phyloP scores from a whole-genome alignment of 2,329 filamentous ascomycete species.

The Fusarium sp. region DNA sequence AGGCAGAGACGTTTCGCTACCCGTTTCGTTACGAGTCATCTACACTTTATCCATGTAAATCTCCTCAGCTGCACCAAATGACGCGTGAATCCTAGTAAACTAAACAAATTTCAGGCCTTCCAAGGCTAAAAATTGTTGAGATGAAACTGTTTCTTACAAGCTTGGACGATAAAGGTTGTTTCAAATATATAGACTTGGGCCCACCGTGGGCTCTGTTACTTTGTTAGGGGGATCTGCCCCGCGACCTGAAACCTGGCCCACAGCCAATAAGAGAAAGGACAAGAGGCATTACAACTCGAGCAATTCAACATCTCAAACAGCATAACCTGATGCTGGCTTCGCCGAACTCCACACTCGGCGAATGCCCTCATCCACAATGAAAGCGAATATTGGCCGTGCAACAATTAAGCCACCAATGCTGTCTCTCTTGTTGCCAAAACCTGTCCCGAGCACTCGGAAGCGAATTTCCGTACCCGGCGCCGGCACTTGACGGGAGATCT shows the following conservation, averaged over 20 bases:
- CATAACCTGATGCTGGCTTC: constrained; percentile 10
- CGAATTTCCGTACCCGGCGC: constrained; percentile 9
- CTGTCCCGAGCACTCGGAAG: constrained; percentile 26
- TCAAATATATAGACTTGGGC: constrained; percentile 11
- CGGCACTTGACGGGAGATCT: not conserved
- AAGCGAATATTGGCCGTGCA: constrained; percentile 26
- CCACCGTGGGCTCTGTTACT: constrained; percentile 26
- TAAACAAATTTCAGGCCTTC: not conserved
- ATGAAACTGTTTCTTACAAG: constrained; percentile 19
- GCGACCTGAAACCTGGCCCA: constrained; percentile 33
- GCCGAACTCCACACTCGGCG: constrained; percentile 7
- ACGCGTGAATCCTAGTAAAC: not conserved
- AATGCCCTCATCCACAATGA: constrained; percentile 19
- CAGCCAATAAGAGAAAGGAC: constrained; percentile 29
- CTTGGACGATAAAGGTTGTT: constrained; percentile 6
- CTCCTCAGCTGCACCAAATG: constrained; percentile 5
- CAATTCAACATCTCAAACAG: constrained; percentile 12
- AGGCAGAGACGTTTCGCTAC: constrained; percentile 24
- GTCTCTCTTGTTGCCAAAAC: constrained; percentile 21
- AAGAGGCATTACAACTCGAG: constrained; percentile 1
- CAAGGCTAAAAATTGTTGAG: not conserved
- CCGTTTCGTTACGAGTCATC: constrained; percentile 20
- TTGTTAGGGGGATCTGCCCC: constrained; percentile 17
- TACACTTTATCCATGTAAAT: not conserved
- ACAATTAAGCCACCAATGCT: constrained; percentile 29